A percentile compares a stretch with the other conserved stretches of the same genome.
phyloP scores from a whole-genome alignment of 2,329 filamentous ascomycete genomes.

The Lasiodiplodia theobromae region DNA sequence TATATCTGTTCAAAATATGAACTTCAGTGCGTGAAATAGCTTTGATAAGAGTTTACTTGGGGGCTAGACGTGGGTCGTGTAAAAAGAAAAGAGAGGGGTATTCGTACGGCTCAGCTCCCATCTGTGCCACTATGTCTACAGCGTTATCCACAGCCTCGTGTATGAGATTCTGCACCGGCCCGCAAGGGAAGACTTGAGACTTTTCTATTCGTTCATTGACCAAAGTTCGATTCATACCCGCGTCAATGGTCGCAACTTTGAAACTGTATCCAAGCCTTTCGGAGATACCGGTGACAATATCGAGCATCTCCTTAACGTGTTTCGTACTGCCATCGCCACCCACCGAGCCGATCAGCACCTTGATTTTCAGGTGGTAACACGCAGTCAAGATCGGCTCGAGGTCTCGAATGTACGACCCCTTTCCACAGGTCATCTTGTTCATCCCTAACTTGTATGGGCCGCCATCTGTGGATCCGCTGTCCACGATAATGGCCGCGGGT shows the following conservation, averaged over 20 bases:
- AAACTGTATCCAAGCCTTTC: neutral
- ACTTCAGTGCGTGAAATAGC: no score
- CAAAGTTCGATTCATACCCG: neutral
- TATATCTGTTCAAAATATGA: neutral
- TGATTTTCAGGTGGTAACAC: slow-evolving; percentile 42
- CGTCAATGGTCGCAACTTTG: neutral
- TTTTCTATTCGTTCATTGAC: neutral
- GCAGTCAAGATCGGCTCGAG: slow-evolving; percentile 50
- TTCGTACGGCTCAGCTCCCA: neutral
- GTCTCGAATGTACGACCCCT: slow-evolving; percentile 53
- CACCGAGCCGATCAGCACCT: slow-evolving; percentile 54
- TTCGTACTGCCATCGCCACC: slow-evolving; percentile 58
- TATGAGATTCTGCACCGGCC: neutral
- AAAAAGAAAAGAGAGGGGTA: no score
- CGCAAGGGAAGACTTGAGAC: neutral
- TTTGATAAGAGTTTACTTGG: no score
- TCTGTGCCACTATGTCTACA: neutral
- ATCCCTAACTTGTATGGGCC: slow-evolving; percentile 41
- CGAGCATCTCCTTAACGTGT: slow-evolving; percentile 51
- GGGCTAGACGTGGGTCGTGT: no score
- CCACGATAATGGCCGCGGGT: slow-evolving; percentile 43
- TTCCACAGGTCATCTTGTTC: slow-evolving; percentile 49
- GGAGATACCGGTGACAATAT: slow-evolving; percentile 43
- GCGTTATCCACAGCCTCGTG: neutral
- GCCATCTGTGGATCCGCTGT: slow-evolving; percentile 44